phyloP scores from a whole-genome alignment of 208 protist species.

The Entamoeba moshkovskii region DNA sequence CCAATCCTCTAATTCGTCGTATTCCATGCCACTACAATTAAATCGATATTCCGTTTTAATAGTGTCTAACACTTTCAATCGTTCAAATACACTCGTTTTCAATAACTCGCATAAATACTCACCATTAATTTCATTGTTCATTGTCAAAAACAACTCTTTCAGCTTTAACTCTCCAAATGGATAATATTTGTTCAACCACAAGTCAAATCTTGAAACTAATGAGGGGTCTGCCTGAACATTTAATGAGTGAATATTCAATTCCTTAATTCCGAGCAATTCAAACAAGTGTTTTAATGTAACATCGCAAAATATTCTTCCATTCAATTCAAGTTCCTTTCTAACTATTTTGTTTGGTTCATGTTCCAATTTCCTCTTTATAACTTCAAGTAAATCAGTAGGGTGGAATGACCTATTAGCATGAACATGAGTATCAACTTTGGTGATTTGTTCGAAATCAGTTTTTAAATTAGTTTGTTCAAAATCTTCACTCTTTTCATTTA shows the following conservation, averaged over 20 bases:
- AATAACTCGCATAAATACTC: slow-evolving; percentile 9
- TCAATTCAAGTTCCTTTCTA: not conserved
- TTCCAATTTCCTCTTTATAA: slow-evolving; percentile 71
- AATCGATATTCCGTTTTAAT: slow-evolving; percentile 4
- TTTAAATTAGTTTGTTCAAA: not conserved
- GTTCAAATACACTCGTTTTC: not conserved
- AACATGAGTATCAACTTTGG: slow-evolving; percentile 85
- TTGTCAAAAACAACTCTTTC: slow-evolving; percentile 9
- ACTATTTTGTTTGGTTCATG: slow-evolving; percentile 55
- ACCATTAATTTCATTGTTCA: slow-evolving; percentile 14
- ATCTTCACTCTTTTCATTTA: not conserved
- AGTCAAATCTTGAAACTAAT: slow-evolving; percentile 28
- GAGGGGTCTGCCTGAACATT: slow-evolving; percentile 16
- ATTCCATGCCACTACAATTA: not conserved
- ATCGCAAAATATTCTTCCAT: not conserved
- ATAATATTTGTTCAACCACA: not conserved
- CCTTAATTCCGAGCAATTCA: slow-evolving; percentile 25
- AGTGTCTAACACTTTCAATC: not conserved
- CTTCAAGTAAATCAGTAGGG: slow-evolving; percentile 67
- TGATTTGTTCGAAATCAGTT: slow-evolving; percentile 39
- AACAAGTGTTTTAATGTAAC: slow-evolving; percentile 27
- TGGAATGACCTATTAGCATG: slow-evolving; percentile 80
- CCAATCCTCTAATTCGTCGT: not conserved
- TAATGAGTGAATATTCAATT: slow-evolving; percentile 37
- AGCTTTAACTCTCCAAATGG: not conserved